Evolutionary conservation across 1,139 yeast genomes (phyloP).

Genomic region (Protomyces pachydermus): DNA sequence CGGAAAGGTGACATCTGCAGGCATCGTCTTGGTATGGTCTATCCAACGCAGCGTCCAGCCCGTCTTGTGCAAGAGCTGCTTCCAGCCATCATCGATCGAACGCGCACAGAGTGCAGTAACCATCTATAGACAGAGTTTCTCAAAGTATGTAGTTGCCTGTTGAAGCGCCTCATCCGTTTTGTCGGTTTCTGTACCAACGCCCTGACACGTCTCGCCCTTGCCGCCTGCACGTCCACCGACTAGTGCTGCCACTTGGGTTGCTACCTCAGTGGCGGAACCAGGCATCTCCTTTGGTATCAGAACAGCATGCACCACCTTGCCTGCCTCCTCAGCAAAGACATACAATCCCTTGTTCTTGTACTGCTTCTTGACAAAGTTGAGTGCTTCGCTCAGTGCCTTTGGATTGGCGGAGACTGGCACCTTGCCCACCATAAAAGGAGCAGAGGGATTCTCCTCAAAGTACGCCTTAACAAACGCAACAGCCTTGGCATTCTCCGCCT

Average conservation of each 20-base stretch:
- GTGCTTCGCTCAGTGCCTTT: slow-evolving; percentile 89
- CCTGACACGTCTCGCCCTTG: slow-evolving; percentile 92
- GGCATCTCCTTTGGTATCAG: slow-evolving; percentile 73
- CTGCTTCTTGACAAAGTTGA: slow-evolving; percentile 74
- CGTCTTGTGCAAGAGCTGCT: background rate
- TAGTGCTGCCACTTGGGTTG: slow-evolving; percentile 59
- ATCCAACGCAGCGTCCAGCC: background rate
- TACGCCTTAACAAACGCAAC: slow-evolving; percentile 70
- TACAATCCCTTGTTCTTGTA: slow-evolving; percentile 72
- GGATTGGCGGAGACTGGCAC: slow-evolving; percentile 76
- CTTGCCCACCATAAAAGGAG: slow-evolving; percentile 56
- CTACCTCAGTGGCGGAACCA: slow-evolving; percentile 74
- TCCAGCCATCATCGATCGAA: background rate
- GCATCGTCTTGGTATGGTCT: background rate
- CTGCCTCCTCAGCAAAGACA: slow-evolving; percentile 65
- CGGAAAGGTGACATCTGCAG: background rate
- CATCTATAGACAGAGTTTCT: background rate
- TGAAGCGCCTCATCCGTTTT: slow-evolving; percentile 69
- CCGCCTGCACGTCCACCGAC: slow-evolving; percentile 99
- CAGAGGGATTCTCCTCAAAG: slow-evolving; percentile 49
- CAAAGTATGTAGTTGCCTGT: slow-evolving; percentile 44
- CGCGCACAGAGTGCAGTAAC: background rate
- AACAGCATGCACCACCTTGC: slow-evolving; percentile 90
- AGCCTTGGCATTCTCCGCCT: slow-evolving; percentile 78
- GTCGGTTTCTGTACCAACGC: slow-evolving; percentile 80